A percentile compares a stretch with the other conserved stretches of the same genome.
phyloP scores from a whole-genome alignment of 306 rosid genomes.

The Citrullus mucosospermus region DNA sequence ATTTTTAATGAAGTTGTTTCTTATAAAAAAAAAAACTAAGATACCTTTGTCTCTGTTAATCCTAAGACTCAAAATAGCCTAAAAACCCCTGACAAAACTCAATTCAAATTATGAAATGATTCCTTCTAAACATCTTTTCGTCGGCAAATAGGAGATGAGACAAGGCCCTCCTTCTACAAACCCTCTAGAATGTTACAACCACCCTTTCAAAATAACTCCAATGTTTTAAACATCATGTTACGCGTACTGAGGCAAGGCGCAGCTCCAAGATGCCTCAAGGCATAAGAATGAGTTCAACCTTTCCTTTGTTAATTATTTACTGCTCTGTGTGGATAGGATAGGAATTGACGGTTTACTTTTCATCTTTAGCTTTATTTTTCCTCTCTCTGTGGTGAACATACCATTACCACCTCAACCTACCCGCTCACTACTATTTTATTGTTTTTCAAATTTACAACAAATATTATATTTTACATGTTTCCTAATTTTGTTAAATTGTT shows the following conservation, averaged over 20 bases:
- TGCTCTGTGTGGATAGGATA: no score
- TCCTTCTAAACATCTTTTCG: no score
- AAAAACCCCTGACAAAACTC: no score
- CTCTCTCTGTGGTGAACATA: not conserved
- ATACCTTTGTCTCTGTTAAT: no score
- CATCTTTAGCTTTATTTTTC: not conserved
- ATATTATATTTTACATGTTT: not conserved
- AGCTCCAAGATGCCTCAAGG: no score
- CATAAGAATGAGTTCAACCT: not conserved
- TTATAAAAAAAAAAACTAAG: no score
- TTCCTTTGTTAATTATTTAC: not conserved
- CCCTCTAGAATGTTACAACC: not conserved
- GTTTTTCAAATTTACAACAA: not conserved
- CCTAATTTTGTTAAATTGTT: not conserved
- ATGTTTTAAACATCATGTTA: no score
- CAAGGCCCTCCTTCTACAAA: not conserved
- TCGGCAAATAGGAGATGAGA: not conserved
- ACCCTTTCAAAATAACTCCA: not conserved
- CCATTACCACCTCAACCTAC: not conserved
- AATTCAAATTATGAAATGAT: no score
- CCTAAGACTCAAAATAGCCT: no score
- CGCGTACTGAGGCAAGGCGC: not conserved
- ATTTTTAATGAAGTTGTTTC: not conserved
- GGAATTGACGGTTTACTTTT: not conserved
- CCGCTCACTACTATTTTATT: not conserved